Base-by-base conservation (phyloP, 2,329 filamentous ascomycete species). In the Cladophialophora chaetospira region DNA sequence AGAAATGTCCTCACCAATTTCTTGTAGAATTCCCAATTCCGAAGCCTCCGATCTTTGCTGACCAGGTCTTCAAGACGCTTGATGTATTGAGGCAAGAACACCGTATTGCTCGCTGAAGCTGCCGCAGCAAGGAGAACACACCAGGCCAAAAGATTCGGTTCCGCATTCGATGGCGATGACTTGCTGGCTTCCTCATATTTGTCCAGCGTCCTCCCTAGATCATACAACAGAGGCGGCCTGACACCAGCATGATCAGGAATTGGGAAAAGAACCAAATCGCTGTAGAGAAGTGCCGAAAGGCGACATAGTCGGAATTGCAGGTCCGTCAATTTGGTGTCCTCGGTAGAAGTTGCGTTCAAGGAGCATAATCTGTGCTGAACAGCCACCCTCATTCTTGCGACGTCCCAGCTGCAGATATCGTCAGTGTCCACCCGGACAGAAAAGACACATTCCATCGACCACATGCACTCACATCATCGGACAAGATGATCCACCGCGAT, bases 341-440 rank as follows among this genome's bases (percentile, higher is more conserved):
- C 44, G 15, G 23, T 25, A 15, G 15, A 15, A 33, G 31, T 13
- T 19, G 44, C 25, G 13, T 47, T 26, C 25, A 47, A 31, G 23
- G 25, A 47, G 44, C 44, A 47, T 19, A 47, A 13, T 29, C 28
- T 47, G 28, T 47, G 44, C 28, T 47, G 44, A n/a, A 47, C 28
- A 3, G 44, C 44, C 17, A 47, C 23, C 28, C 44, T 47, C 13
- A 47, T 19, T 17, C 44, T 26, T 13, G 44, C 44, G 6, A 47
- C 44, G n/a, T 33, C 28, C 44, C 44, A 47, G 21, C 36, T 40
- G 36, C 13, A 21, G 15, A 11, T 10, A 40, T 40, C n/a, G n/a
- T n/a, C n/a, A n/a, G n/a, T n/a, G n/a, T n/a, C n/a, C n/a, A n/a
- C n/a, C n/a, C n/a, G n/a, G n/a, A n/a, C n/a, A n/a, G n/a, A n/a